Percentiles rank a stretch among this genome's conserved stretches.
phyloP scores from a whole-genome alignment of 192 early-diverging fungal species.

The Coemansia sp. region DNA sequence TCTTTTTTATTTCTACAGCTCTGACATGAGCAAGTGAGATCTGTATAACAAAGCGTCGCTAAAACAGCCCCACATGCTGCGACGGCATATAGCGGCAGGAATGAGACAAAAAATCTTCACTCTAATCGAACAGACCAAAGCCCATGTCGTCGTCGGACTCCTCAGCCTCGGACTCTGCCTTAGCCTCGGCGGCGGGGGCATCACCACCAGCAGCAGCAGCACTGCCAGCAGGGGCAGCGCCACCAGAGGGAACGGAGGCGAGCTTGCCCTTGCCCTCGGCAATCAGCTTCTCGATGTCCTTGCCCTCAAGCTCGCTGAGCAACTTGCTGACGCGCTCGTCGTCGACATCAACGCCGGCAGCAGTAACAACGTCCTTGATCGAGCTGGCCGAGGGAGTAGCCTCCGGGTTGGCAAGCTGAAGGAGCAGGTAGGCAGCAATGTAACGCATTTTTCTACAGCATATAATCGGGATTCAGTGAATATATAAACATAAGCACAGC shows the following conservation, averaged over 20 bases:
- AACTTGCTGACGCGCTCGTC: conserved; percentile 74
- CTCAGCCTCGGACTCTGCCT: conserved; percentile 71
- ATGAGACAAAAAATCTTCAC: not conserved
- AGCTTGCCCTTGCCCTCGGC: conserved; percentile 90
- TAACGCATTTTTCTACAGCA: conserved; percentile 82
- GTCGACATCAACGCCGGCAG: conserved; percentile 94
- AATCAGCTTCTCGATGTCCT: conserved; percentile 89
- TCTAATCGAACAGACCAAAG: conserved; percentile 98
- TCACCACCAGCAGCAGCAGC: conserved; percentile 66
- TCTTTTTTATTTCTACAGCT: not conserved
- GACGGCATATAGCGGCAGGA: not conserved
- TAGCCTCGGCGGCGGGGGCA: conserved; percentile 62
- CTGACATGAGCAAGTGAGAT: not conserved
- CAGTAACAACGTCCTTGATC: conserved; percentile 78
- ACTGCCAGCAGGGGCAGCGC: conserved; percentile 67
- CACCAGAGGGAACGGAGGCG: conserved; percentile 90
- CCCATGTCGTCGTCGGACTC: conserved; percentile 95
- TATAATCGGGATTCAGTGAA: not conserved
- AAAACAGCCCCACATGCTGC: not conserved
- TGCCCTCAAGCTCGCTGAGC: conserved; percentile 81
- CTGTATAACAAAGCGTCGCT: not conserved
- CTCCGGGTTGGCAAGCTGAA: conserved; percentile 81
- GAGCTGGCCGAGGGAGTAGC: conserved; percentile 72
- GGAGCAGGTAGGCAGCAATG: conserved; percentile 97
- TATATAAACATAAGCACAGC: not conserved